Evolutionary conservation across 2,329 filamentous ascomycete genomes (phyloP).

Genomic region (Trichoderma aggressivum): DNA sequence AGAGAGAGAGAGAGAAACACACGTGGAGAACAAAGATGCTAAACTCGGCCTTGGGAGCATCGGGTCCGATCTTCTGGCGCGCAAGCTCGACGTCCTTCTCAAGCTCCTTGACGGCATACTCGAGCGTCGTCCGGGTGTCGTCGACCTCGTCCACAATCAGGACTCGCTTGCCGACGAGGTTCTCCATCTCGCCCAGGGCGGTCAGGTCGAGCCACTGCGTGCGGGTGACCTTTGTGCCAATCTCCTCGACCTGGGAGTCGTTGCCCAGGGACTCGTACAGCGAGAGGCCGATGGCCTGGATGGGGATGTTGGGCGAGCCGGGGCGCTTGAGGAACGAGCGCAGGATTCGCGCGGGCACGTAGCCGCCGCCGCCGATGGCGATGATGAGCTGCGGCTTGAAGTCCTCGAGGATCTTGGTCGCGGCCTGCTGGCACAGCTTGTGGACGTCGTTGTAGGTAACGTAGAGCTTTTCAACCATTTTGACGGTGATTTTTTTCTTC

Average conservation of each 20-base stretch:
- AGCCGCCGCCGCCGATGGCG: slow-evolving; percentile 95
- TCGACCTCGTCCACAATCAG: slow-evolving; percentile 95
- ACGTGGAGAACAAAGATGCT: slow-evolving; percentile 94
- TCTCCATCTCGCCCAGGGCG: slow-evolving; percentile 76
- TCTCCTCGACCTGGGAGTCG: slow-evolving; percentile 58
- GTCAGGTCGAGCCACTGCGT: slow-evolving; percentile 97
- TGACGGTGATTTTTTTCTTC: slow-evolving; percentile 31
- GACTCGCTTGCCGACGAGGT: slow-evolving; percentile 85
- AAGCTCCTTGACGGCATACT: slow-evolving; percentile 89
- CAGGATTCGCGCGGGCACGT: slow-evolving; percentile 93
- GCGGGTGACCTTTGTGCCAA: slow-evolving; percentile 90
- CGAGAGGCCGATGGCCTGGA: slow-evolving; percentile 97
- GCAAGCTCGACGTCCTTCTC: slow-evolving; percentile 90
- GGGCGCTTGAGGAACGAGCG: slow-evolving; percentile 94
- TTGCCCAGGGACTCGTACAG: slow-evolving; percentile 83
- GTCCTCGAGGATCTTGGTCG: slow-evolving; percentile 73
- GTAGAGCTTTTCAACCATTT: slow-evolving; percentile 81
- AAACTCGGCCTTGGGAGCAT: slow-evolving; percentile 72
- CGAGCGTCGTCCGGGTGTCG: slow-evolving; percentile 88
- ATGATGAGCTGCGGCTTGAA: slow-evolving; percentile 97
- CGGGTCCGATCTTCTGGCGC: slow-evolving; percentile 66
- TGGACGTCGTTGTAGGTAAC: slow-evolving; percentile 95
- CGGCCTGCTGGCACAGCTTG: slow-evolving; percentile 90
- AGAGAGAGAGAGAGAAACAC: slow-evolving; percentile 31
- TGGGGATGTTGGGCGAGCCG: slow-evolving; percentile 89